These are phyloP conservation scores for Botrytis fabae DNA, from an alignment of 2,329 filamentous ascomycete genomes.

Conservation along the genomic window DNA sequence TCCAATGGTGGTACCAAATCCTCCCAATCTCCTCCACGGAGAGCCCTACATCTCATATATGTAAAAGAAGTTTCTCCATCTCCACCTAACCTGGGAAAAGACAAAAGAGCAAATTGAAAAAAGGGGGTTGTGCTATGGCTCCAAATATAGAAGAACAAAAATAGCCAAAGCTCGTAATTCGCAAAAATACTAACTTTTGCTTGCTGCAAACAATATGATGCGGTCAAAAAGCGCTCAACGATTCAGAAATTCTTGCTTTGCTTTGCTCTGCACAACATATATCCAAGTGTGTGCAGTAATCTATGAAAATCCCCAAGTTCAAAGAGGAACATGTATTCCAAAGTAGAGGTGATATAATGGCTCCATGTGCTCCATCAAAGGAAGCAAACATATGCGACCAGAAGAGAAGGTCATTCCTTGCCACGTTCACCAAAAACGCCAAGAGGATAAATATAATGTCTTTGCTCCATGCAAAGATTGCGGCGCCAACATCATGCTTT, in stretches of 20 bases:
- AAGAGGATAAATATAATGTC: constrained; percentile 9
- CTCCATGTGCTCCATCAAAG: constrained; percentile 10
- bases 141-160: constrained; percentile 9
- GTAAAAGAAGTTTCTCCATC: constrained; percentile 12
- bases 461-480: constrained; percentile 19
- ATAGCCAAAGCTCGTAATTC: not conserved
- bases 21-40: constrained; percentile 15
- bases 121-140: constrained; percentile 1
- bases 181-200: constrained; percentile 16
- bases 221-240: constrained; percentile 7
- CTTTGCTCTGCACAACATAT: constrained; percentile 12
- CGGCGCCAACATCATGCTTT: constrained; percentile 18
- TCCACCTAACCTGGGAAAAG: constrained; percentile 11
- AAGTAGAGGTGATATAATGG: constrained; percentile 2
- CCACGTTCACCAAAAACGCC: constrained; percentile 18
- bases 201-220: constrained; percentile 10
- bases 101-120: constrained; percentile 9
- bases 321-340: constrained; percentile 6
- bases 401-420: constrained; percentile 4
- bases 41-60: constrained; percentile 20
- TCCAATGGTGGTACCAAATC: constrained; percentile 7
- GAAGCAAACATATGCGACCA: constrained; percentile 2
- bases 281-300: constrained; percentile 3
- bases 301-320: constrained; percentile 9
- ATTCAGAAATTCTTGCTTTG: constrained; percentile 14